Evolutionary conservation across 495 filamentous ascomycete genomes (phyloP).

Genomic region (Parathielavia hyrcaniae): DNA sequence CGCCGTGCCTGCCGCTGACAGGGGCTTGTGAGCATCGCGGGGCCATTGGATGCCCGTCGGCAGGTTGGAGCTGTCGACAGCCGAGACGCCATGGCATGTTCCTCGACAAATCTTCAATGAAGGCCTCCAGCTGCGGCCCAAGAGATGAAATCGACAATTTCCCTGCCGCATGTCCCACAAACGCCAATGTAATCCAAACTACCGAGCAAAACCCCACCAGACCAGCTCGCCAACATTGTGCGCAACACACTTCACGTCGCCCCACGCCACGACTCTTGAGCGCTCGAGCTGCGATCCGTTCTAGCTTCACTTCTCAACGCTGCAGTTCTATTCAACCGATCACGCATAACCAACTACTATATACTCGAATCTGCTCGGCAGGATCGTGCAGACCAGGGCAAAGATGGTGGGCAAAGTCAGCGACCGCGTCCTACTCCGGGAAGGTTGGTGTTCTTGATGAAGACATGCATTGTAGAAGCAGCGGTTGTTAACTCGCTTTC

Average conservation of each 20-base stretch:
- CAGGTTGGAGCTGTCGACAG: slow-evolving; percentile 8
- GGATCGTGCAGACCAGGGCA: neutral
- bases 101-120: slow-evolving; percentile 12
- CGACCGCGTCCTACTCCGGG: slow-evolving; percentile 48
- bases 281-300: neutral
- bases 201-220: neutral
- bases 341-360: no score
- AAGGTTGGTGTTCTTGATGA: slow-evolving; percentile 34
- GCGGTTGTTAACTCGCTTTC: slow-evolving; percentile 13
- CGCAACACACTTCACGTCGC: no score
- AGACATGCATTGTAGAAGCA: neutral
- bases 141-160: neutral
- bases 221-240: neutral
- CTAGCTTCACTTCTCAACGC: neutral
- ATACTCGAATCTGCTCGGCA: neutral
- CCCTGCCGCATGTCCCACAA: neutral
- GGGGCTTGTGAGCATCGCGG: slow-evolving; percentile 14
- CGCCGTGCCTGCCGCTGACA: slow-evolving; percentile 9
- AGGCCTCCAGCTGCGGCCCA: slow-evolving; percentile 1
- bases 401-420: slow-evolving; percentile 50
- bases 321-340: no score
- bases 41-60: slow-evolving; percentile 1
- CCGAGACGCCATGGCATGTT: slow-evolving; percentile 6
- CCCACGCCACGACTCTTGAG: neutral
- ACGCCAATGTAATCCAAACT: neutral